Percentiles rank a stretch among this genome's conserved stretches.
phyloP scores from a whole-genome alignment of 805 yeast species.

The Yarrowia sp. region DNA sequence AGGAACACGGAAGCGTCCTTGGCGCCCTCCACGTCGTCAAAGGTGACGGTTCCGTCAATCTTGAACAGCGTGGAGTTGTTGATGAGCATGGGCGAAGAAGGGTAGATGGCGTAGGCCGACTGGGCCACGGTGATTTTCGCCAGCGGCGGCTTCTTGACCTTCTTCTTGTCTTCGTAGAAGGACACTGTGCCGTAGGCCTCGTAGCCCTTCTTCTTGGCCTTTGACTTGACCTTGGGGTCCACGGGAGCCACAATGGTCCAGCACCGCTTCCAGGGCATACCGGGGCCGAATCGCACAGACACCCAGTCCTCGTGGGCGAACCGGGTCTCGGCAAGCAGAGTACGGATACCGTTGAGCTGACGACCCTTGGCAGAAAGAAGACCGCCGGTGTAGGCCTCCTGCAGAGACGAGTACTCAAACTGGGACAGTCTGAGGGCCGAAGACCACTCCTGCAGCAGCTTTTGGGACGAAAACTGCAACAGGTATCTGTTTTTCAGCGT shows the following conservation, averaged over 20 bases:
- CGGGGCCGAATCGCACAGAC: conserved; percentile 89
- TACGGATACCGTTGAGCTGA: conserved; percentile 77
- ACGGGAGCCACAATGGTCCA: conserved; percentile 75
- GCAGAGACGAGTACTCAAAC: conserved; percentile 77
- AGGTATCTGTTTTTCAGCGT: conserved; percentile 85
- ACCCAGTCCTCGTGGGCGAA: conserved; percentile 92
- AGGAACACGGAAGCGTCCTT: conserved; percentile 63
- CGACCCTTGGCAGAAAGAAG: conserved; percentile 88
- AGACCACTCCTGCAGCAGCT: conserved; percentile 70
- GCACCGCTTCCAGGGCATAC: conserved; percentile 97
- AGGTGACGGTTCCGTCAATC: conserved; percentile 69
- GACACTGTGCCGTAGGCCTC: conserved; percentile 58
- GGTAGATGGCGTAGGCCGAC: conserved; percentile 86
- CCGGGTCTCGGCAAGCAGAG: conserved; percentile 79
- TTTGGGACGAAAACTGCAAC: conserved; percentile 67
- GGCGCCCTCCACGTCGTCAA: conserved; percentile 39
- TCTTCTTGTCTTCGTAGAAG: conserved; percentile 81
- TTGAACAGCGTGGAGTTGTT: conserved; percentile 87
- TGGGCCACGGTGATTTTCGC: conserved; percentile 70
- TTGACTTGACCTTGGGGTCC: conserved; percentile 44
- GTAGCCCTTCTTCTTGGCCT: conserved; percentile 41
- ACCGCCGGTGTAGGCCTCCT: conserved; percentile 96
- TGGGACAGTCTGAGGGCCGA: conserved; percentile 76
- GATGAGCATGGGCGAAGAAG: conserved; percentile 74
- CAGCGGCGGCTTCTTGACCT: conserved; percentile 61